phyloP scores from a whole-genome alignment of 1,284 basidiomycete genomes.

The Malassezia sympodialis region DNA sequence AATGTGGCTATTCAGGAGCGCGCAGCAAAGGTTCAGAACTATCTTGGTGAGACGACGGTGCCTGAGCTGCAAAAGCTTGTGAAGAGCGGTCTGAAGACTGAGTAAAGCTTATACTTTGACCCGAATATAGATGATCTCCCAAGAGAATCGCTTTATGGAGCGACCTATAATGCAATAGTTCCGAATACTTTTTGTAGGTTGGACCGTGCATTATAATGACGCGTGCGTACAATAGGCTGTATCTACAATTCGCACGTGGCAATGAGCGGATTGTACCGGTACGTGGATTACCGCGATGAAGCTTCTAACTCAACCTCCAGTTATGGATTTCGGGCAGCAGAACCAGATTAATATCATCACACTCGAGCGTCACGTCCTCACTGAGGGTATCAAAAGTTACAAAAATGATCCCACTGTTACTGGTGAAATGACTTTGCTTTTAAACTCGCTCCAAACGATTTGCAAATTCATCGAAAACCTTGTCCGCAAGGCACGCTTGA shows the following conservation, averaged over 20 bases:
- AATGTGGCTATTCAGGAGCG: constrained; percentile 31
- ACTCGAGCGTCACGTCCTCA: constrained; percentile 44
- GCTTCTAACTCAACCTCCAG: not conserved
- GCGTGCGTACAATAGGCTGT: not conserved
- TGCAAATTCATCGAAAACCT: constrained; percentile 90
- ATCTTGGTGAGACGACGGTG: constrained; percentile 38
- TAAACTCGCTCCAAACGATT: constrained; percentile 81
- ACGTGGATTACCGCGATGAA: not conserved
- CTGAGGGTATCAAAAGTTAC: constrained; percentile 25
- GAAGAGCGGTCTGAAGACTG: not conserved
- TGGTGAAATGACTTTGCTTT: constrained; percentile 85
- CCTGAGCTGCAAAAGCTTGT: constrained; percentile 40
- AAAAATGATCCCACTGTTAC: constrained; percentile 23
- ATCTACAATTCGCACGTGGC: not conserved
- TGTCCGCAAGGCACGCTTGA: constrained; percentile 88
- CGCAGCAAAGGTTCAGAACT: constrained; percentile 33
- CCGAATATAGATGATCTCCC: not conserved
- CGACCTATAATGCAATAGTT: not conserved
- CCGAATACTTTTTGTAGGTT: not conserved
- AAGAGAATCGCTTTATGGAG: not conserved
- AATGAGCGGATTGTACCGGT: not conserved
- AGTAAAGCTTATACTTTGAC: not conserved
- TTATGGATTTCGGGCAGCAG: constrained; percentile 27
- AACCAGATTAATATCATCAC: constrained; percentile 44
- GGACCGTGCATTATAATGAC: not conserved